These are phyloP conservation scores for Craterostigma plantagineum DNA, from an alignment of 257 asterid species.

Conservation along the genomic window DNA sequence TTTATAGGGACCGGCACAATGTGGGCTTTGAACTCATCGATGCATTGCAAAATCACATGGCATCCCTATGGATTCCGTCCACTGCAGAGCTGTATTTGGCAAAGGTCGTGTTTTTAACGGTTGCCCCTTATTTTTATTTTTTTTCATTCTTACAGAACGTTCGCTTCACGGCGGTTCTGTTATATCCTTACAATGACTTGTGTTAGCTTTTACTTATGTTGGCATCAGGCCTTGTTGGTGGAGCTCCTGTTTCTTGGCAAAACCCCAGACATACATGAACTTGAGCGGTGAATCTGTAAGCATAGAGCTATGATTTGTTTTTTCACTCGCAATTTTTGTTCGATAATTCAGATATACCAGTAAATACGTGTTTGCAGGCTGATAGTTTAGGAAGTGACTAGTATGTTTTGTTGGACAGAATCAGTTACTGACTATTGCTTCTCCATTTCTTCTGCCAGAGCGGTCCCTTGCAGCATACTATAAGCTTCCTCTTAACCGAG, in stretches of 20 bases:
- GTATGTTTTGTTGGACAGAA: background rate
- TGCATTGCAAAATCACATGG: conserved; percentile 48
- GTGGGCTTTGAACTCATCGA: conserved; percentile 83
- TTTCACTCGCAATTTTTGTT: too few relatives aligned
- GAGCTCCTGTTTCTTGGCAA: conserved; percentile 67
- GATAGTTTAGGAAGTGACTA: too few relatives aligned
- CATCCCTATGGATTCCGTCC: conserved; percentile 49
- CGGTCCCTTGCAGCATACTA: conserved; percentile 97
- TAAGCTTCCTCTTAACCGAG: conserved; percentile 92
- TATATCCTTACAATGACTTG: background rate
- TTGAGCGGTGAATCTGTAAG: conserved; percentile 88
- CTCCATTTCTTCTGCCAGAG: conserved; percentile 36
- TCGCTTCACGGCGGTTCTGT: too few relatives aligned
- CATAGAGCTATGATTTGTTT: conserved; percentile 4
- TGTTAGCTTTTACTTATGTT: too few relatives aligned
- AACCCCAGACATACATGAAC: conserved; percentile 92
- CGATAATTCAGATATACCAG: too few relatives aligned
- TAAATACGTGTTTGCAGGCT: too few relatives aligned
- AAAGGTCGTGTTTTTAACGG: too few relatives aligned
- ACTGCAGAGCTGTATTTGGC: conserved; percentile 82
- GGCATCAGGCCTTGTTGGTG: conserved; percentile 48
- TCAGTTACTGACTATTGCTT: too few relatives aligned
- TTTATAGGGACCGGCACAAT: conserved; percentile 67
- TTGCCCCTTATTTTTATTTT: too few relatives aligned
- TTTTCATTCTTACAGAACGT: too few relatives aligned